Percentiles rank a stretch among this genome's conserved stretches.
Conservation (phyloP, 768 basidiomycete species). For the Leccinum subgranulosum region DNA sequence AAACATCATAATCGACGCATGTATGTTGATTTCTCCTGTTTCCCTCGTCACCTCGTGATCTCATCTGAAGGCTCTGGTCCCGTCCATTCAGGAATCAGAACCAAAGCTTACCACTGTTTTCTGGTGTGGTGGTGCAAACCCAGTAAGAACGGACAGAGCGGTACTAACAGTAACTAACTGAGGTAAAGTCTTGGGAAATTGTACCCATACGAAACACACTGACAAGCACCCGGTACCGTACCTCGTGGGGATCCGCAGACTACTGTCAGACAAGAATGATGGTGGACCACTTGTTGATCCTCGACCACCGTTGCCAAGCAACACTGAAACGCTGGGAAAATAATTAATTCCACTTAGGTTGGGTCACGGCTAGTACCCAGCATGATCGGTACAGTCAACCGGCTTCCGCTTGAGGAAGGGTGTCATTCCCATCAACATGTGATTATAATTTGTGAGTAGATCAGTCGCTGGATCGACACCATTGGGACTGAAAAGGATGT, state of each 20-base stretch:
- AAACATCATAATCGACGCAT: background rate
- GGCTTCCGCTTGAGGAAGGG: background rate
- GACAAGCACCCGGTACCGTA: background rate
- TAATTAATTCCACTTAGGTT: background rate
- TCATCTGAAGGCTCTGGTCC: background rate
- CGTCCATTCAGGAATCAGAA: background rate
- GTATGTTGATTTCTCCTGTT: background rate
- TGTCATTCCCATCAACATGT: background rate
- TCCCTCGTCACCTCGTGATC: background rate
- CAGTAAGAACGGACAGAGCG: background rate
- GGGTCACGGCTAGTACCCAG: background rate
- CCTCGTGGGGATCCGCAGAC: background rate
- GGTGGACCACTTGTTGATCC: background rate
- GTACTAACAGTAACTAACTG: no score
- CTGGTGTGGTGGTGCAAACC: background rate
- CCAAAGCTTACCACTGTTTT: background rate
- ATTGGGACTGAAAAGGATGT: background rate
- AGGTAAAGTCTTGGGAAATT: no score
- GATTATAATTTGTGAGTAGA: background rate
- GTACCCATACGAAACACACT: background rate
- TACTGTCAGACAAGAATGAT: background rate
- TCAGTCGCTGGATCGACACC: background rate
- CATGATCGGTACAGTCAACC: background rate
- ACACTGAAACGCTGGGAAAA: background rate
- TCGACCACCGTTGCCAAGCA: background rate